phyloP scores from a whole-genome alignment of 495 filamentous ascomycete genomes.

The Hypomontagnella submonticulosa region DNA sequence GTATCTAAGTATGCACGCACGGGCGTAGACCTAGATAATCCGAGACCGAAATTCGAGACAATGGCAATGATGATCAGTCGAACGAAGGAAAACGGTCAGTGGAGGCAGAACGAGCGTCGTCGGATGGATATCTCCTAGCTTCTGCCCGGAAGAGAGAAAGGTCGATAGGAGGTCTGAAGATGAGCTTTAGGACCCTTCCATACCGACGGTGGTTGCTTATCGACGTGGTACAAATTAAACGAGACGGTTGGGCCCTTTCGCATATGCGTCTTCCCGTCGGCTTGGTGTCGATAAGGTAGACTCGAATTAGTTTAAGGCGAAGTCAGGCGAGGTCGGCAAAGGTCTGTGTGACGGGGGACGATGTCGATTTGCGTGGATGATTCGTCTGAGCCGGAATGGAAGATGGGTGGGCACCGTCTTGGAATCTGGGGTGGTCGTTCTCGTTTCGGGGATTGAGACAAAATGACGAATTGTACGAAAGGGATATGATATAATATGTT shows the following conservation, averaged over 20 bases:
- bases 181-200: constrained; percentile 29
- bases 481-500: background rate
- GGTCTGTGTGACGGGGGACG: background rate
- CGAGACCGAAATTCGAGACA: constrained; percentile 34
- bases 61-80: constrained; percentile 11
- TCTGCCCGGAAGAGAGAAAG: background rate
- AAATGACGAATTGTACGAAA: constrained; percentile 13
- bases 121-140: constrained; percentile 11
- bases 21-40: constrained; percentile 20
- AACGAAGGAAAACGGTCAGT: constrained; percentile 25
- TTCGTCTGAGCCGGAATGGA: constrained; percentile 14
- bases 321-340: no score
- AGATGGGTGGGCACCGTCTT: background rate
- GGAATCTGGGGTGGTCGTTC: background rate
- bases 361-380: constrained; percentile 14
- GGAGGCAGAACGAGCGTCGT: constrained; percentile 20
- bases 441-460: constrained; percentile 24
- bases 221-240: constrained; percentile 13
- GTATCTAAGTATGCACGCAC: constrained; percentile 24
- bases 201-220: constrained; percentile 26
- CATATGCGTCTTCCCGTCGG: constrained; percentile 35
- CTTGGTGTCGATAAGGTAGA: constrained; percentile 15
- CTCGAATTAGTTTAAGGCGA: constrained; percentile 9
- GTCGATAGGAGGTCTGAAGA: constrained; percentile 9
- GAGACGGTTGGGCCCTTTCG: constrained; percentile 17